A percentile compares a stretch with the other conserved stretches of the same genome.
Conservation (phyloP, 371 early-diverging fungal species). For the Mortierella sp. region DNA sequence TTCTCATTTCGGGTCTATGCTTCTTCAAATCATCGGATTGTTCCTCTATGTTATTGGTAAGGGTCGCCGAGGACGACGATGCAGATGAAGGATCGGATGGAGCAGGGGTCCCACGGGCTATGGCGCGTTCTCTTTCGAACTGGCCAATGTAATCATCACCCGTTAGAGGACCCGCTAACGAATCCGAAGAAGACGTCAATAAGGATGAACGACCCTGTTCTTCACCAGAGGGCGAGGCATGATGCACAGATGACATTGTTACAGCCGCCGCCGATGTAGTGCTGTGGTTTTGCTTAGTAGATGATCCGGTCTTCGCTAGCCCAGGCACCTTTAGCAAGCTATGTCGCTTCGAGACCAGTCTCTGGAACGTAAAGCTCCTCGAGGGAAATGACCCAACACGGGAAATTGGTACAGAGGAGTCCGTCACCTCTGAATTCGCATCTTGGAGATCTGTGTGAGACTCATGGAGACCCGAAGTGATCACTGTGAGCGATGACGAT, state of each 20-base stretch:
- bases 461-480: slow-evolving; percentile 1
- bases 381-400: too few species aligned
- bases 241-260: too few species aligned
- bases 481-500: slow-evolving; percentile 16
- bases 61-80: too few species aligned
- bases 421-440: not conserved
- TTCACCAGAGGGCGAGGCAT: too few species aligned
- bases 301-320: slow-evolving; percentile 2
- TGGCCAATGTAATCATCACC: slow-evolving; percentile 34
- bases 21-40: too few species aligned
- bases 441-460: not conserved
- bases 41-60: too few species aligned
- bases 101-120: not conserved
- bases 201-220: too few species aligned
- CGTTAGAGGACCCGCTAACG: slow-evolving; percentile 10
- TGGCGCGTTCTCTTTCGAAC: slow-evolving; percentile 27
- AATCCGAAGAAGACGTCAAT: slow-evolving; percentile 5
- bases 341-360: not conserved
- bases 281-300: not conserved
- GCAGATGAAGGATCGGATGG: not conserved
- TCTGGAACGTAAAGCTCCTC: too few species aligned
- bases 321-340: slow-evolving; percentile 17
- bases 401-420: not conserved
- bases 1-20: not conserved
- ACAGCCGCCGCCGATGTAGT: too few species aligned